Evolutionary conservation across 2,329 filamentous ascomycete genomes (phyloP).

Genomic region (Byssothecium circinans): DNA sequence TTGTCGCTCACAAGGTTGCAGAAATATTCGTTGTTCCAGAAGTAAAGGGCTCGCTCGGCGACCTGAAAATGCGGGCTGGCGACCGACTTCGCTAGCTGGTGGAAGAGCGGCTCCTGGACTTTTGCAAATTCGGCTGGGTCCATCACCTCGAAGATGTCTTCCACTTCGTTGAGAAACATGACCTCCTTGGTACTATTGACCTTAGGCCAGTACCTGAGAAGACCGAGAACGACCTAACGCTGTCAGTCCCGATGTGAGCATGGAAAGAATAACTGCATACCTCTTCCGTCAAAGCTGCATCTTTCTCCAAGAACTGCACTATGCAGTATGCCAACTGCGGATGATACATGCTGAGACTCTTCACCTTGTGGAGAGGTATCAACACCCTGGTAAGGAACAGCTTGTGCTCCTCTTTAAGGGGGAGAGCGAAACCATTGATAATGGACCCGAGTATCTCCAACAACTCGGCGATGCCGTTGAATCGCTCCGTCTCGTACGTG

Average conservation of each 20-base stretch:
- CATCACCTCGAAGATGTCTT: constrained; percentile 99
- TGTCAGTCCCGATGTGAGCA: constrained; percentile 17
- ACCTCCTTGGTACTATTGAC: constrained; percentile 99
- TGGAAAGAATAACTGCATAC: constrained; percentile 51
- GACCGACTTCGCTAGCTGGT: constrained; percentile 95
- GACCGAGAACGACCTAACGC: constrained; percentile 80
- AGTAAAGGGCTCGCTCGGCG: constrained; percentile 93
- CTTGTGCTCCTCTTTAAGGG: constrained; percentile 98
- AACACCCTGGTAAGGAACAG: constrained; percentile 92
- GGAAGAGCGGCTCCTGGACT: constrained; percentile 96
- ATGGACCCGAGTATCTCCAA: constrained; percentile 97
- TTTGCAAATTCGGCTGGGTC: constrained; percentile 98
- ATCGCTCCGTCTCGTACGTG: constrained; percentile 96
- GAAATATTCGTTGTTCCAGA: constrained; percentile 99
- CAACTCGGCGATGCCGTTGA: constrained; percentile 96
- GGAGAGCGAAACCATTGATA: constrained; percentile 96
- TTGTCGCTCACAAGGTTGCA: constrained; percentile 99
- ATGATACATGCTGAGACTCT: constrained; percentile 99
- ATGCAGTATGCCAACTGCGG: constrained; percentile 98
- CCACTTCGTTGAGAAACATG: constrained; percentile 99
- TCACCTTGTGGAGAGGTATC: constrained; percentile 94
- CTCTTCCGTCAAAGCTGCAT: constrained; percentile 95
- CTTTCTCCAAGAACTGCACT: constrained; percentile 97
- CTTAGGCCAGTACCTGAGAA: constrained; percentile 98
- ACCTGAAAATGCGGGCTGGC: constrained; percentile 99